Conservation (phyloP, 805 yeast genomes). For the Ogataea sp. region DNA sequence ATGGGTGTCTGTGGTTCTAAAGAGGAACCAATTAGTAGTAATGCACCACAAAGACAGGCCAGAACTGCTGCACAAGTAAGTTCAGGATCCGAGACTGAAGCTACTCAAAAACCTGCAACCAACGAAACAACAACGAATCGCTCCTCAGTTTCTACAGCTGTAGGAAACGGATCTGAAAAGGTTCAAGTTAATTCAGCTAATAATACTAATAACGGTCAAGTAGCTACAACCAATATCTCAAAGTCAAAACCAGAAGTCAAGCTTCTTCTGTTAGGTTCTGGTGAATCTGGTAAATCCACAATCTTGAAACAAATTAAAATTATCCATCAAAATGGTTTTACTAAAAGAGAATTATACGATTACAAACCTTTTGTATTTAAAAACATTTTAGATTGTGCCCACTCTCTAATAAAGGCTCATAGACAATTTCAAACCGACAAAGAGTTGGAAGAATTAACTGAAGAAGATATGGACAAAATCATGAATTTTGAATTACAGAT, state of each 20-base stretch:
- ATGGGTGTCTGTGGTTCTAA: conserved; percentile 24
- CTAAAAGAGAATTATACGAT: conserved; percentile 62
- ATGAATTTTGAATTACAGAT: conserved; percentile 40
- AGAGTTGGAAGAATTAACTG: conserved; percentile 23
- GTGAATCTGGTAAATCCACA: conserved; percentile 79
- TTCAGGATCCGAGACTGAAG: too few relatives aligned
- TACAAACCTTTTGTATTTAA: conserved; percentile 74
- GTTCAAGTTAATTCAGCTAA: not conserved
- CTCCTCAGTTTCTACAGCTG: too few relatives aligned
- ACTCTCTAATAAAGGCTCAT: conserved; percentile 61
- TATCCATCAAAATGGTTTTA: conserved; percentile 63
- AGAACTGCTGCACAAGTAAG: not conserved
- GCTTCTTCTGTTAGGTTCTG: conserved; percentile 77
- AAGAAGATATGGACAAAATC: conserved; percentile 34
- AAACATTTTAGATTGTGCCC: conserved; percentile 71
- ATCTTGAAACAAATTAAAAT: conserved; percentile 78
- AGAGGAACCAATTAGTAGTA: conserved; percentile 5
- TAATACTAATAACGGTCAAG: not conserved
- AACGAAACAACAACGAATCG: too few relatives aligned
- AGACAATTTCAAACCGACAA: conserved; percentile 36
- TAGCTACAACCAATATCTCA: not conserved
- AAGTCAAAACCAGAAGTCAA: conserved; percentile 46
- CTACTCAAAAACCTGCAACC: too few relatives aligned
- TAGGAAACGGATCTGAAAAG: too few relatives aligned
- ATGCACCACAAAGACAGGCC: not conserved